These are phyloP conservation scores for Coelastrella sp. DNA, from an alignment of 139 green algal genomes.

Conservation along the genomic window DNA sequence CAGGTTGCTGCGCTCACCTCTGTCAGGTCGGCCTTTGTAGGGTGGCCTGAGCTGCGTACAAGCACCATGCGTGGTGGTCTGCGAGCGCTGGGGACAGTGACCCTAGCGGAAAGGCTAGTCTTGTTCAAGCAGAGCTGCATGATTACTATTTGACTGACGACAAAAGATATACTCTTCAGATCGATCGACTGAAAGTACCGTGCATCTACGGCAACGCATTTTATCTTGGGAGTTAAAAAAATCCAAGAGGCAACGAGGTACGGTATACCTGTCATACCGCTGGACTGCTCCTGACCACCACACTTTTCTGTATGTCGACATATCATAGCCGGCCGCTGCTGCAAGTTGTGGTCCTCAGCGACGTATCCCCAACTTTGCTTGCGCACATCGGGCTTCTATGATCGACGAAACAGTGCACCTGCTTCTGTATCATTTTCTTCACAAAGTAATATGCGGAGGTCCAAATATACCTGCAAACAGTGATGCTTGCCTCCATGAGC, in stretches of 20 bases:
- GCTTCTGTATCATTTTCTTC: too few species aligned
- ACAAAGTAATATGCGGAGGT: too few species aligned
- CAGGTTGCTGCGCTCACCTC: neutral
- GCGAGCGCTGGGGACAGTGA: neutral
- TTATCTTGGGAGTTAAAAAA: neutral
- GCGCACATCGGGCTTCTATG: too few species aligned
- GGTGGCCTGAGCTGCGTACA: neutral
- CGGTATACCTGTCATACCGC: neutral
- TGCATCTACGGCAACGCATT: neutral
- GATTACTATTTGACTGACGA: neutral
- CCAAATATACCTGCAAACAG: too few species aligned
- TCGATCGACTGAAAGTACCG: neutral
- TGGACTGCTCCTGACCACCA: too few species aligned
- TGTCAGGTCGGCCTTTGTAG: constrained; percentile 7
- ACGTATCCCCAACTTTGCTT: too few species aligned
- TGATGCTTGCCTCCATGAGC: too few species aligned
- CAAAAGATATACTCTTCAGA: neutral
- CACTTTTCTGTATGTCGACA: neutral
- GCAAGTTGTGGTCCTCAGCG: too few species aligned
- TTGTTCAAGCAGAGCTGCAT: constrained; percentile 22
- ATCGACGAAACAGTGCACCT: too few species aligned
- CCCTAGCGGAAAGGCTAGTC: neutral
- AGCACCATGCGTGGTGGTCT: neutral
- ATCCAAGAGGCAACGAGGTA: neutral
- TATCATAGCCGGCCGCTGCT: neutral